These are phyloP conservation scores for Saccharomycopsis malanga DNA, from an alignment of 805 yeast genomes.

Conservation along the genomic window DNA sequence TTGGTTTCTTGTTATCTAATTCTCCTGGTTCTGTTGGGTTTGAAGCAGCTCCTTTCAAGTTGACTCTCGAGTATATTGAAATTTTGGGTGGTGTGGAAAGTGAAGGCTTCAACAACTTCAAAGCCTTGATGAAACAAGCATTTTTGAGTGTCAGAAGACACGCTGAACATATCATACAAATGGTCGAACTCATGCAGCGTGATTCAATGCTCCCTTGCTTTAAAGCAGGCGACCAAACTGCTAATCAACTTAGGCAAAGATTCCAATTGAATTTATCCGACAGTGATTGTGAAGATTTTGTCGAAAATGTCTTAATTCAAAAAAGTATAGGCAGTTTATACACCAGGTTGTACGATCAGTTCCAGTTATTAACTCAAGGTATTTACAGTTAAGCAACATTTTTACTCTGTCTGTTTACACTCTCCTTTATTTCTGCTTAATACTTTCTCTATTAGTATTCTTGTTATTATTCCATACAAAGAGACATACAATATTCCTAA, in stretches of 20 bases:
- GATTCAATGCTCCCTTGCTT: constrained; percentile 90
- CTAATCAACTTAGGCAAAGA: constrained; percentile 71
- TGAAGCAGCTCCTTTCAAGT: constrained; percentile 95
- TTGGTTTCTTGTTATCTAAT: constrained; percentile 86
- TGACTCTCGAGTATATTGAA: constrained; percentile 85
- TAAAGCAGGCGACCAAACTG: constrained; percentile 77
- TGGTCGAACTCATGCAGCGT: constrained; percentile 91
- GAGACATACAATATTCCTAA: too few relatives aligned
- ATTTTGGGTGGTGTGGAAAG: constrained; percentile 75
- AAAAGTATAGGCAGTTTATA: constrained; percentile 83
- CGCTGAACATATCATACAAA: constrained; percentile 64
- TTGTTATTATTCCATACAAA: too few relatives aligned
- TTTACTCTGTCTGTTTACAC: background rate
- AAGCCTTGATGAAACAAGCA: constrained; percentile 57
- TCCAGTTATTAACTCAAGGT: constrained; percentile 91
- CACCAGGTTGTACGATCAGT: constrained; percentile 91
- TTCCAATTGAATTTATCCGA: constrained; percentile 73
- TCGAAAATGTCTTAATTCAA: constrained; percentile 66
- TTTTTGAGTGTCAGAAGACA: constrained; percentile 68
- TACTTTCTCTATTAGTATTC: too few relatives aligned
- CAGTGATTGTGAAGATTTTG: constrained; percentile 65
- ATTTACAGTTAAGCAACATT: constrained; percentile 51
- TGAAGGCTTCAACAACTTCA: constrained; percentile 52
- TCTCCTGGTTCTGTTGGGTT: constrained; percentile 97
- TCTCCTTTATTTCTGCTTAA: too few relatives aligned